Base-by-base conservation (phyloP, 305 asterid genomes). In the Fraxinus angustifolia region DNA sequence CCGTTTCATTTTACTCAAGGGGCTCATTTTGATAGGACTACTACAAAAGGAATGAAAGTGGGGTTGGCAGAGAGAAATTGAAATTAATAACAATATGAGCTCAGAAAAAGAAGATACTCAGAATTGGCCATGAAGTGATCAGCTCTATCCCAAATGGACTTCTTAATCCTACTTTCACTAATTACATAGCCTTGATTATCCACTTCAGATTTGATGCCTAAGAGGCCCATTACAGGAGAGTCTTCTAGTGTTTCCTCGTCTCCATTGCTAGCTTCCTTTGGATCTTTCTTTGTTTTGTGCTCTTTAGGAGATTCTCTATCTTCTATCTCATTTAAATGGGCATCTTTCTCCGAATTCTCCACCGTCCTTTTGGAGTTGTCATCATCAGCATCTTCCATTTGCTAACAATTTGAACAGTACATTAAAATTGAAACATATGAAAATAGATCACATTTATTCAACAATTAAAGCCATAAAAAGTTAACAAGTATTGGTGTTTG, bases 151-250 rank as follows among this genome's bases (percentile, higher is more conserved):
- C 76, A 86, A 56, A 96, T 88, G 76, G 98, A 97, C 87, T 90
- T 90, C 90, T 88, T 85, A 84, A 96, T 85, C 78, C 74, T 85
- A 88, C 88, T 87, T 83, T 96, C 92, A 50, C 86, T 92, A 80
- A 87, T 82, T 79, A 85, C 82, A 74, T 84, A 84, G 78, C 68
- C 88, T 84, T 85, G 89, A 82, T 85, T 74, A 62, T 84, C 88
- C 86, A 45, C 88, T 78, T 84, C 97, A 77, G 91, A 80, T 81
- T 89, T 91, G 38, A 89, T 80, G 77, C 89, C 83, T 80, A 93
- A 82, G 80, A 94, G 91, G 42, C 97, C 98, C 97, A 92, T 89
- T 83, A 94, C 91, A 81, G 99, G 99, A 77, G 98, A 96, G 85
- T 92, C 98, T 79, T 94, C 97, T 88, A 84, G 80, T 78, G 83